Percentiles rank a stretch among this genome's conserved stretches.
Conservation (phyloP, 805 yeast genomes). For the Candida coleopterorum region DNA sequence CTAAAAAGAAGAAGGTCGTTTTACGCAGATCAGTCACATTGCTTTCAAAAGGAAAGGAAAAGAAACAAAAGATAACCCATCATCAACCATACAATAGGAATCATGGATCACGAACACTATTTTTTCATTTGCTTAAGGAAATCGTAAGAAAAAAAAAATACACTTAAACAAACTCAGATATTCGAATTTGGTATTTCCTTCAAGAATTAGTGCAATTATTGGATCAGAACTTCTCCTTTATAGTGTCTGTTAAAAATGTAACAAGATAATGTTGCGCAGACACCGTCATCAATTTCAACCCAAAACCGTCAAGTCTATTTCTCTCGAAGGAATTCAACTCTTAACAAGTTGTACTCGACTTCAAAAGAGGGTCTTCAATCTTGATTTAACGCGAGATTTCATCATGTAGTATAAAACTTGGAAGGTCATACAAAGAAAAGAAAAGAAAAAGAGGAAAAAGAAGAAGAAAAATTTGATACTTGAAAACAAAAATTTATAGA, state of each 20-base stretch:
- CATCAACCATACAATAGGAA: too few relatives aligned
- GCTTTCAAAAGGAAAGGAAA: too few relatives aligned
- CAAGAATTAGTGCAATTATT: background rate
- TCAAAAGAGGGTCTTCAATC: conserved; percentile 32
- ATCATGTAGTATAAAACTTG: conserved; percentile 60
- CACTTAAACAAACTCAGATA: too few relatives aligned
- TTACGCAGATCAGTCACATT: too few relatives aligned
- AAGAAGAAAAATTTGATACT: background rate
- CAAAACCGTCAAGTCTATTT: conserved; percentile 27
- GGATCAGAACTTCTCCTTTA: conserved; percentile 43
- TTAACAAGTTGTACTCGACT: conserved; percentile 9
- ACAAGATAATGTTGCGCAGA: conserved; percentile 46
- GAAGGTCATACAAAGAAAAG: conserved; percentile 51
- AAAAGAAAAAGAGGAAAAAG: background rate
- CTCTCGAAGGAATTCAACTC: conserved; percentile 32
- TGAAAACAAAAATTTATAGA: conserved; percentile 29
- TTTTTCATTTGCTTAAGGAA: too few relatives aligned
- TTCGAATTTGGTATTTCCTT: background rate
- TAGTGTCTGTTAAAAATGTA: conserved; percentile 37
- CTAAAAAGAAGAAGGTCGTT: too few relatives aligned
- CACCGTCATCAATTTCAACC: conserved; percentile 39
- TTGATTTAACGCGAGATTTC: conserved; percentile 52
- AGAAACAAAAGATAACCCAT: too few relatives aligned
- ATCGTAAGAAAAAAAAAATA: too few relatives aligned
- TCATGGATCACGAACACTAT: too few relatives aligned